Base-by-base conservation (phyloP, 495 filamentous ascomycete species). In the Aspergillus bridgeri region DNA sequence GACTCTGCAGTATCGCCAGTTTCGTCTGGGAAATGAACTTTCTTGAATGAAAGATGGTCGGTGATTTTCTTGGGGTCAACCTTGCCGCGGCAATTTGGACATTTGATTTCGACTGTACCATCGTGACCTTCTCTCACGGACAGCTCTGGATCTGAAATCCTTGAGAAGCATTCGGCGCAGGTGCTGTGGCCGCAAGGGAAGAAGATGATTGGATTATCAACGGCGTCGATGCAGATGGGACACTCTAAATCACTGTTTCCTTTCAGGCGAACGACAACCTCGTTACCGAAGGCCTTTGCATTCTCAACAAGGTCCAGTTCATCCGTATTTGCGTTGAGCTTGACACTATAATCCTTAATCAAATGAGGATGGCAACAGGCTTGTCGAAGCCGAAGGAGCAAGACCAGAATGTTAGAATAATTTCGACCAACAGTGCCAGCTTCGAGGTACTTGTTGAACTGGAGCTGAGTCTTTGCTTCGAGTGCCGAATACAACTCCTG, bases 361-460 rank as follows among this genome's bases (percentile, higher is more conserved):
- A 98, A 76, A 67, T 95, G 89, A 1, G 92, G 92, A 70, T 98
- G 94, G 62, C 91, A 96, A 65, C 90, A 94, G 27, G 89, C 89
- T 71, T 98, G 94, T 48, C 76, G 70, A 29, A 98, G 82, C 15
- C 93, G 89, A 13, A 98, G 79, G 47, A 98, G 81, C 21, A 96
- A 79, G 25, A 95, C 87, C 18, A 97, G 78, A 46, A 97, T 86
- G 61, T 89, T 89, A 6, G 85, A 88, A 66, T 96, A 97, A 60
- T 94, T 86, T 57, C 81, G 85, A 15, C 87, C 88, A 2, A 92
- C 79, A 1, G 86, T 88, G 3, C 87, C 86, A 3, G 80, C 79
- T 51, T 83, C 81, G 25, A 96, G 75, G 60, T 89, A 95, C 58
- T 81, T 86, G 77, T 91, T 94, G 76, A 96, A 89, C 48, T 83